Percentiles rank a stretch among this genome's conserved stretches.
Conservation (phyloP, 2,329 filamentous ascomycete species). For the Sporothrix luriei region DNA sequence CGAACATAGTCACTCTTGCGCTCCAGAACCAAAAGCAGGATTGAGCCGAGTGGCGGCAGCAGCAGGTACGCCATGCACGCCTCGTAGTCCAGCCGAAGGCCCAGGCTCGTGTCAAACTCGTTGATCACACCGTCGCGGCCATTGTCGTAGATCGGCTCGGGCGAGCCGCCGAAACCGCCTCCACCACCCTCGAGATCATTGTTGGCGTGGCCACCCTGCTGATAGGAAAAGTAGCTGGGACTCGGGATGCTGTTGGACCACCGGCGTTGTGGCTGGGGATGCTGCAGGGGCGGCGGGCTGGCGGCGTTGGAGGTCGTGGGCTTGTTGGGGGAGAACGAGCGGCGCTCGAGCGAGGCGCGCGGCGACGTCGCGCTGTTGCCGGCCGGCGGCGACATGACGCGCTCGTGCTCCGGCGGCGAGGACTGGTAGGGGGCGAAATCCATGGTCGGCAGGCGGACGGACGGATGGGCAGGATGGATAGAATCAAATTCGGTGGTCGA, state of each 20-base stretch:
- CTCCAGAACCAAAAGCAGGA: slow-evolving; percentile 82
- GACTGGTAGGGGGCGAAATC: slow-evolving; percentile 98
- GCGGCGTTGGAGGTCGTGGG: slow-evolving; percentile 48
- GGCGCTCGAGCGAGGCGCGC: slow-evolving; percentile 61
- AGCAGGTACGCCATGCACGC: slow-evolving; percentile 86
- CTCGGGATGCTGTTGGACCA: slow-evolving; percentile 53
- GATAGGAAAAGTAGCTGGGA: slow-evolving; percentile 41
- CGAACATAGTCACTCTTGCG: slow-evolving; percentile 96
- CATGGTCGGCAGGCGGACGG: slow-evolving; percentile 54
- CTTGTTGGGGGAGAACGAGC: slow-evolving; percentile 54
- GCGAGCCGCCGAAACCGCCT: slow-evolving; percentile 34
- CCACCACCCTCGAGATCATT: slow-evolving; percentile 36
- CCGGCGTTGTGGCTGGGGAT: slow-evolving; percentile 60
- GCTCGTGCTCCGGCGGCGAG: slow-evolving; percentile 79
- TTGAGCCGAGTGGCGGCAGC: slow-evolving; percentile 81
- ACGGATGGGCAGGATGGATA: background rate
- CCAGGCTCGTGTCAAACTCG: slow-evolving; percentile 89
- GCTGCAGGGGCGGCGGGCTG: slow-evolving; percentile 52
- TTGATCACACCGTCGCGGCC: slow-evolving; percentile 62
- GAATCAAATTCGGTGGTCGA: background rate
- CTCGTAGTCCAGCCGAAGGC: slow-evolving; percentile 84
- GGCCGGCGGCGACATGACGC: slow-evolving; percentile 73
- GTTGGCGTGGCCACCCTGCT: slow-evolving; percentile 36
- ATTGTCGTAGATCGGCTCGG: slow-evolving; percentile 44
- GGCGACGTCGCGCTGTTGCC: slow-evolving; percentile 52